A percentile compares a stretch with the other conserved stretches of the same genome.
Evolutionary conservation across 352 stramenopile species (phyloP).

Genomic region (Pythium aristosporum): DNA sequence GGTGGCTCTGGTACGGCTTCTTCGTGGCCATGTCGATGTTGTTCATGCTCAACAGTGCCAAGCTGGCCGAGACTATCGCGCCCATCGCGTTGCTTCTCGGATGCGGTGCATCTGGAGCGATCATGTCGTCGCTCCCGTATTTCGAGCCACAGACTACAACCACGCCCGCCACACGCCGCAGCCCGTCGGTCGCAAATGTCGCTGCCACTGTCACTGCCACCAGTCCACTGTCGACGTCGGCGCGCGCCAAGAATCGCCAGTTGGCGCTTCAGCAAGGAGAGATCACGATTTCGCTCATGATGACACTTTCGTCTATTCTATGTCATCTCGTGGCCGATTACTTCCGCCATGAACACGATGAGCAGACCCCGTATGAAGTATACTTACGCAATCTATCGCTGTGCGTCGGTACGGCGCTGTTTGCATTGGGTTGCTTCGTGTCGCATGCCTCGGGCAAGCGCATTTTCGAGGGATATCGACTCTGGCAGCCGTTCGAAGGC

Average conservation of each 20-base stretch:
- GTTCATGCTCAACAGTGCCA: slow-evolving; percentile 37
- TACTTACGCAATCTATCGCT: slow-evolving; percentile 17
- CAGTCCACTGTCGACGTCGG: background rate
- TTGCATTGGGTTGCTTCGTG: slow-evolving; percentile 32
- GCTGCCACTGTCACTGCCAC: background rate
- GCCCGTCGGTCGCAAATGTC: slow-evolving; percentile 1
- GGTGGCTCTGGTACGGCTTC: slow-evolving; percentile 59
- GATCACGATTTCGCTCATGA: slow-evolving; percentile 39
- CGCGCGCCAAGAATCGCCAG: slow-evolving; percentile 5
- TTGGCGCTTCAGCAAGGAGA: slow-evolving; percentile 30
- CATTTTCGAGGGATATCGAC: slow-evolving; percentile 28
- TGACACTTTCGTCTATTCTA: slow-evolving; percentile 38
- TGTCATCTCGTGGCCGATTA: slow-evolving; percentile 42
- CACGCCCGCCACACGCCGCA: background rate
- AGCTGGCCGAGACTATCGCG: slow-evolving; percentile 28
- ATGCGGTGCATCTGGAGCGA: slow-evolving; percentile 26
- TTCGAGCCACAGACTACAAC: slow-evolving; percentile 21
- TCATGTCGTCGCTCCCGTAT: slow-evolving; percentile 37
- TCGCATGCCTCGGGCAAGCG: slow-evolving; percentile 35
- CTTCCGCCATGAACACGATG: slow-evolving; percentile 27
- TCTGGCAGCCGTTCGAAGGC: slow-evolving; percentile 56
- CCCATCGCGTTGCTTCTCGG: slow-evolving; percentile 40
- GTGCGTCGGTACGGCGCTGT: slow-evolving; percentile 29
- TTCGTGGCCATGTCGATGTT: slow-evolving; percentile 43
- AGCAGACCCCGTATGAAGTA: slow-evolving; percentile 12